Percentiles rank a stretch among this genome's conserved stretches.
phyloP scores from a whole-genome alignment of 2,329 filamentous ascomycete species.

The Dothideomycetes sp. region DNA sequence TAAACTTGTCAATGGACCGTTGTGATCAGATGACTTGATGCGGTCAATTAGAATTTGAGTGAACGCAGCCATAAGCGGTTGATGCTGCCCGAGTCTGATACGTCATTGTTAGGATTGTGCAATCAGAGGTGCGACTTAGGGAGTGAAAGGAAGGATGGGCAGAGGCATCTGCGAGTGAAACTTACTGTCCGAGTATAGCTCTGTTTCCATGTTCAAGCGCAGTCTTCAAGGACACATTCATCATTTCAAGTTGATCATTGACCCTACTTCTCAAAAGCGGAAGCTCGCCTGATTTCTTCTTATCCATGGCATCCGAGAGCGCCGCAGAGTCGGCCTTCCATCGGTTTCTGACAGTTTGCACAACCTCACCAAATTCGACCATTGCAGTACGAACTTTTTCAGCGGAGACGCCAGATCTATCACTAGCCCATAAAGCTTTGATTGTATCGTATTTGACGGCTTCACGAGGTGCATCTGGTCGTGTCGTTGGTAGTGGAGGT shows the following conservation, averaged over 20 bases:
- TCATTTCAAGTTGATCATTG: slow-evolving; percentile 46
- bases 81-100: slow-evolving; percentile 23
- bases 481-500: slow-evolving; percentile 44
- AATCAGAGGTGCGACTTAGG: no score
- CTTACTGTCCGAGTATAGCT: slow-evolving; percentile 36
- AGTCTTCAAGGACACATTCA: slow-evolving; percentile 42
- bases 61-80: slow-evolving; percentile 35
- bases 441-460: slow-evolving; percentile 51
- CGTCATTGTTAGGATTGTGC: no score
- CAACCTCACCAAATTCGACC: slow-evolving; percentile 49
- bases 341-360: slow-evolving; percentile 50
- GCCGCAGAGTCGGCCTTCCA: slow-evolving; percentile 51
- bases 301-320: slow-evolving; percentile 49
- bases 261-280: slow-evolving; percentile 48
- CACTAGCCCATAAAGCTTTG: slow-evolving; percentile 52
- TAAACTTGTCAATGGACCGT: slow-evolving; percentile 32
- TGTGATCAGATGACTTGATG: slow-evolving; percentile 36
- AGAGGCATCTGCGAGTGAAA: slow-evolving; percentile 17
- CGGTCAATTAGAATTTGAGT: slow-evolving; percentile 43
- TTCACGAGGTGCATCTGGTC: slow-evolving; percentile 44
- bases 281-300: slow-evolving; percentile 46
- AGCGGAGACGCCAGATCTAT: slow-evolving; percentile 39
- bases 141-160: slow-evolving; percentile 1
- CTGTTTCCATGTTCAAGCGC: slow-evolving; percentile 39
- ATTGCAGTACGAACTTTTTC: slow-evolving; percentile 48